Evolutionary conservation across 2,329 filamentous ascomycete species (phyloP), one percentile per base, ranked within the genome.

Genomic region (Trichoderma brevicompactum): DNA sequence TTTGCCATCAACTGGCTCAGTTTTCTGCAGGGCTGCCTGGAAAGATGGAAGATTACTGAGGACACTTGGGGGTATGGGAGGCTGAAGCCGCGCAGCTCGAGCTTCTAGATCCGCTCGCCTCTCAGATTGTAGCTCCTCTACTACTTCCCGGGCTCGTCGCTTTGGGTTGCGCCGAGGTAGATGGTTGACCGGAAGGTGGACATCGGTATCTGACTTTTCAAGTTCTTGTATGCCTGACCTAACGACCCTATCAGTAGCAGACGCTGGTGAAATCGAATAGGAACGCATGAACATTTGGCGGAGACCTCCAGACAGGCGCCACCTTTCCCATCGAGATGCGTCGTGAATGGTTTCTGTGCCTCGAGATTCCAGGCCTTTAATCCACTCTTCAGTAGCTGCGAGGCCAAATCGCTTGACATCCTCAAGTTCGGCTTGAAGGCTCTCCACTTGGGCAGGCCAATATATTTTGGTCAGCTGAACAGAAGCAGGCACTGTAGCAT

Each of bases 321-420:
- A 94, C 71, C 87, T 89, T 73, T 93, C 91, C 89, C 91, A 94
- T 56, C 89, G 85, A 34, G 85, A 82, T 36, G 86, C 83, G 73
- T 91, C 87, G 10, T 80, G 82, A 70, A 87, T 83, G 55, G 82
- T 78, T 66, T 86, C 81, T 70, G 85, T 85, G 9, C 90, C 89
- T 65, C 86, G 83, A 34, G 79, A 79, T 49, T 87, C 84, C 3
- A 95, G 82, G 9, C 91, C 91, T 76, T 94, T 94, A 36, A 88
- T 81, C 91, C 92, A 95, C 75, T 94, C 91, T 70, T 92, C 89
- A 4, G 85, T 83, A 10, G 89, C 85, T 48, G 88, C 88, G 50
- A 82, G 71, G n/a, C 91, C 90, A 69, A 92, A 82, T n/a, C 80
- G 77, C 70, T 86, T 85, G 62, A 88, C 90, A 5, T 85, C 80